Conservation (phyloP, 2,329 filamentous ascomycete species). For the Stylonectria norvegica region DNA sequence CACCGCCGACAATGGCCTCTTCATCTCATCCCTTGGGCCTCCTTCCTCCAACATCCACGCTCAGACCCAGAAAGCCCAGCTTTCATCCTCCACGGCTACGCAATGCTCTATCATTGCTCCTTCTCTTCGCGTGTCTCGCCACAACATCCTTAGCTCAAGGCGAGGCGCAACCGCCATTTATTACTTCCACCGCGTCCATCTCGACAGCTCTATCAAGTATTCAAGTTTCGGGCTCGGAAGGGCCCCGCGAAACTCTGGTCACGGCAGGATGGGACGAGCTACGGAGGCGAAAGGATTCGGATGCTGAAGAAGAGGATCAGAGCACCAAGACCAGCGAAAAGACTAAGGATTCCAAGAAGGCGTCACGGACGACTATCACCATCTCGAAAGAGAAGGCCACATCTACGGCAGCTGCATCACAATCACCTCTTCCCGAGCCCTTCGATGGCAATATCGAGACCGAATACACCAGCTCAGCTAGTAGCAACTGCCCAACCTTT, state of each 20-base stretch:
- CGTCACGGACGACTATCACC: conserved; percentile 12
- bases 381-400: conserved; percentile 17
- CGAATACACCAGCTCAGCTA: conserved; percentile 55
- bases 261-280: background rate
- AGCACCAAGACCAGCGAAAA: conserved; percentile 14
- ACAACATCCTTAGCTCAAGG: conserved; percentile 16
- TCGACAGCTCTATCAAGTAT: background rate
- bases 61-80: conserved; percentile 3
- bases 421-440: conserved; percentile 53
- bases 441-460: conserved; percentile 64
- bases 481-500: conserved; percentile 60
- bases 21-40: no score
- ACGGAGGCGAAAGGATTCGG: conserved; percentile 13
- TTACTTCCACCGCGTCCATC: conserved; percentile 7
- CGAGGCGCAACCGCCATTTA: conserved; percentile 11
- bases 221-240: background rate
- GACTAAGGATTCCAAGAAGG: conserved; percentile 7
- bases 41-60: background rate
- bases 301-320: conserved; percentile 13
- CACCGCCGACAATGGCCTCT: conserved; percentile 19
- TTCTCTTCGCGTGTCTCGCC: conserved; percentile 23
- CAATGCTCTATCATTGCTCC: conserved; percentile 12
- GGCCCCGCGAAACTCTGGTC: background rate
- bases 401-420: conserved; percentile 18
- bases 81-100: conserved; percentile 13